Evolutionary conservation across 306 rosid species (phyloP), one percentile per base, ranked within the genome.

Genomic region (Abrus precatorius): DNA sequence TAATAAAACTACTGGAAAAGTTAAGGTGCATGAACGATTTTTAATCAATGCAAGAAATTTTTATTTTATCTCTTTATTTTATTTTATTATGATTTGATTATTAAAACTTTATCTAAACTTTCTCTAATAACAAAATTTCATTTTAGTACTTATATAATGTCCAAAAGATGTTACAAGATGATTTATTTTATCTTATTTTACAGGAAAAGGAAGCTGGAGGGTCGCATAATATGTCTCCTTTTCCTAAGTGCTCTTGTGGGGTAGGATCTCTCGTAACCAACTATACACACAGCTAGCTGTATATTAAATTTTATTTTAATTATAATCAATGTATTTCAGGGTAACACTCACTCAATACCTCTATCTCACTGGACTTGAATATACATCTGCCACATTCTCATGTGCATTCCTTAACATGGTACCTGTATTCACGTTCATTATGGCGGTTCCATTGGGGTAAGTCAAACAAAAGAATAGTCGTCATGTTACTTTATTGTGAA

Each of bases 381-480:
- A 85, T 80, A 95, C 99, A 34, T 87, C 97, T 30, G 87, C 94
- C 7, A 90, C 97, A 5, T 91, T 90, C 80, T 62, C 97, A 1
- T 95, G 97, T 74, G 99, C 97, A 70, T 95, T 95, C 84, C 75
- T 95, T 86, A 95, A 92, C 82, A 81, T 71, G 78, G 97, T 91
- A 75, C 99, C 95, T 1, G 97, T 87, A 4, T 76, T 84, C 80
- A 93, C 99, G 1, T 95, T 95, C 83, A 64, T 95, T 14, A 14
- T 93, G 50, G 94, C 97, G 1, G 86, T 93, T n/a, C 90, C 92
- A 76, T 79, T 95, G 53, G 90, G 97, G 99, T 95, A 80, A 73
- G 85, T 72, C 27, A 11, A 53, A 52, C 41, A n/a, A 47, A 38
- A 41, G 1, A 10, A 47, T 20, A 20, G 20, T 20, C 20, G 20